These are phyloP conservation scores for Aegilops tauschii DNA, from an alignment of 176 grass and related monocot species.

Conservation along the genomic window DNA sequence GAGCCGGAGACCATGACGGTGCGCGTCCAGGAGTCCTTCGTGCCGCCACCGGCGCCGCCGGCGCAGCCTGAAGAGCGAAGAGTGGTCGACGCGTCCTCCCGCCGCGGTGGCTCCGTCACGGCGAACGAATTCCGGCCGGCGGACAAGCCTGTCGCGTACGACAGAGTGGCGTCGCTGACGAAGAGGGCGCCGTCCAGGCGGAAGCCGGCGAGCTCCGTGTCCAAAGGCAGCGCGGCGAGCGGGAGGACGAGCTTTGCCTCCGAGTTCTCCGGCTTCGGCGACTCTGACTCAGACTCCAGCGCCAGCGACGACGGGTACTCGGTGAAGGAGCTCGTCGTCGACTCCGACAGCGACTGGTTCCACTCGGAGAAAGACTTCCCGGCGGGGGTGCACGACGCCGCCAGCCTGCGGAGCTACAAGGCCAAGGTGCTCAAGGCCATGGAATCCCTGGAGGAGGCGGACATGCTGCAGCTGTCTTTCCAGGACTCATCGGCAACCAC, in stretches of 20 bases:
- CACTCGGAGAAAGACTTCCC: slow-evolving; percentile 68
- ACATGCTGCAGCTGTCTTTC: slow-evolving; percentile 24
- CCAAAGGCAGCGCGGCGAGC: background rate
- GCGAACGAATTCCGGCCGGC: slow-evolving; percentile 15
- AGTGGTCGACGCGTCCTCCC: slow-evolving; percentile 1
- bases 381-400: background rate
- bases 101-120: slow-evolving; percentile 7
- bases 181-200: slow-evolving; percentile 17
- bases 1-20: slow-evolving; percentile 69
- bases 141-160: slow-evolving; percentile 12
- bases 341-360: slow-evolving; percentile 93
- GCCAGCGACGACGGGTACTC: slow-evolving; percentile 90
- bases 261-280: slow-evolving; percentile 59
- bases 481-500: slow-evolving; percentile 34
- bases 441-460: slow-evolving; percentile 17
- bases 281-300: slow-evolving; percentile 83
- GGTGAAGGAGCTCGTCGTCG: slow-evolving; percentile 75
- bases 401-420: slow-evolving; percentile 31
- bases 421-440: slow-evolving; percentile 50
- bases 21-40: slow-evolving; percentile 54
- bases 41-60: background rate
- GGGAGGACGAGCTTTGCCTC: slow-evolving; percentile 46
- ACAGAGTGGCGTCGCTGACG: slow-evolving; percentile 2
- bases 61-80: slow-evolving; percentile 23
- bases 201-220: slow-evolving; percentile 10